Evolutionary conservation across 2,329 filamentous ascomycete species (phyloP), one percentile per base, ranked within the genome.

Genomic region (Hypocreales sp.): DNA sequence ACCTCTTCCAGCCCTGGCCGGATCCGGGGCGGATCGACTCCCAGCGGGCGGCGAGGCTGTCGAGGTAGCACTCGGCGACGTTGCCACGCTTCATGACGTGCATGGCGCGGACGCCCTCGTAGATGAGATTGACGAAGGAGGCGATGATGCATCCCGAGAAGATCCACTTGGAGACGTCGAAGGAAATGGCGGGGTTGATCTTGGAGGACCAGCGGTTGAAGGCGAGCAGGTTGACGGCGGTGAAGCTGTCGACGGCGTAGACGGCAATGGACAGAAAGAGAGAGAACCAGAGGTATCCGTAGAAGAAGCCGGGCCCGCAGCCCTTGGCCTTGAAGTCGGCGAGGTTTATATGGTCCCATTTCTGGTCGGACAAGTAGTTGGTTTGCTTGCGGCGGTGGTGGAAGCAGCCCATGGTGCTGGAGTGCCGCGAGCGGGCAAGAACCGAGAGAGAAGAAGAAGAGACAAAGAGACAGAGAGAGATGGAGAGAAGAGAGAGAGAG

Each of bases 91-190:
- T 74, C 50, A 95, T 92, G 27, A 92, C 81, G 24, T 77, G 73
- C 34, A 78, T 57, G 15, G 87, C 84, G 29, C 79, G 72, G 25
- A 92, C 47, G 58, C 81, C 83, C 51, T 92, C 80, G 43, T 79
- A 90, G 11, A 58, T 62, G 16, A 92, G 65, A 38, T 95, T 80
- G 37, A 83, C 58, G 50, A 87, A 86, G 8, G 86, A 95, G 20
- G 90, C 63, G 36, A 95, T 78, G 46, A 98, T 95, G 50, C 86
- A 93, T 30, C 72, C 70, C 16, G 82, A 79, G 49, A 95, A 98
- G 48, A 98, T 86, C 84, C 86, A 94, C 57, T 90, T 92, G 9
- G 83, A 79, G 29, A 87, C 68, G 26, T 71, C 58, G 44, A 92
- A 72, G 4, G 74, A 68, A 37, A 95, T 78, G 22, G 70, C 67